Base-by-base conservation (phyloP, 1,284 basidiomycete genomes). In the Papiliotrema flavescens region DNA sequence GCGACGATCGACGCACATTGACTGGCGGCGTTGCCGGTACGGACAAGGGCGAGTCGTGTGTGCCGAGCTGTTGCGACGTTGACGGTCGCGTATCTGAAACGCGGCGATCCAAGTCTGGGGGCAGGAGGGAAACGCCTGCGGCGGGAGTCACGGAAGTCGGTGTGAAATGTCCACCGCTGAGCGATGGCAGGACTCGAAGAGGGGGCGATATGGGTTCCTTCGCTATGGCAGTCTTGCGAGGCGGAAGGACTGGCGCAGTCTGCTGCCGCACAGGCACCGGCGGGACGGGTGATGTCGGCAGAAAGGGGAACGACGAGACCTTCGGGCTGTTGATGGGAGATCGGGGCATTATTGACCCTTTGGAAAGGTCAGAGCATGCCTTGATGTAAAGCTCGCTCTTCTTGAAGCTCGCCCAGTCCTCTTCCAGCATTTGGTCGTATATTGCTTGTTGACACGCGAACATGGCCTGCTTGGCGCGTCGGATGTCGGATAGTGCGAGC, bases 381-480 rank as follows among this genome's bases (percentile, higher is more conserved):
- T 90, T 87, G 76, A 92, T 88, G 84, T 89, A 97, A 9, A 97
- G 80, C 64, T 94, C 90, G 37, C 89, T 91, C 57, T 83, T 80
- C 64, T 86, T 84, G 71, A 98, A 98, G 7, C 85, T 84, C 45
- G 88, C 85, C 74, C 94, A 96, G 71, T 96, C 92, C 51, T 89
- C 87, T 63, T 94, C 87, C 62, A 89, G 86, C 89, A 98, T 94
- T 51, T 88, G 84, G 28, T 85, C 82, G 66, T 94, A 89, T 1
- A 94, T 85, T 61, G 93, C 88, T 54, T 81, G 79, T 70, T 98
- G 95, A 1, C 90, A 85, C 2, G 88, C 77, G 74, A 96, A 84
- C 17, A 97, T 61, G 0, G 68, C 61, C 3, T 7, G 80, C 75
- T 64, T 82, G 9, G 46, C 46, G 7, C 20, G 22, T 17, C 35